Evolutionary conservation across 805 yeast species (phyloP), one percentile per base, ranked within the genome.

Genomic region (Metschnikowia shivogae): DNA sequence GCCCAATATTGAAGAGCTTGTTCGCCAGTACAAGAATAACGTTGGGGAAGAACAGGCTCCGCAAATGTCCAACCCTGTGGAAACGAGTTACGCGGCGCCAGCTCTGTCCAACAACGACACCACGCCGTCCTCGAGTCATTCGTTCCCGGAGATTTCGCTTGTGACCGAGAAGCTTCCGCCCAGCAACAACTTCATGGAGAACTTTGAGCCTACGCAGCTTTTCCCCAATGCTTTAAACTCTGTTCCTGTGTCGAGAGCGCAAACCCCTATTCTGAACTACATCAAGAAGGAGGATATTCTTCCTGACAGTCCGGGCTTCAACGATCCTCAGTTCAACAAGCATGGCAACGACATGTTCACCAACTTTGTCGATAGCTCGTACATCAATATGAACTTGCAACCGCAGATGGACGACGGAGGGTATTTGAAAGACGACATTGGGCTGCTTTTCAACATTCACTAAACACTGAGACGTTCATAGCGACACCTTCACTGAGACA

Each of bases 121-220:
- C 36, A 66, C 73, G 3, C 74, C 74, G 1, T 62, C 69, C 29
- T 65, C 72, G 5, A 54, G 61, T 10, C 60, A 60, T 31, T 67
- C 73, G 9, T 70, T 83, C 47, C 75, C 77, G 27, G 78, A 74
- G 31, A 80, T 82, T 63, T 69, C 81, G 13, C 71, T 81, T 39
- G 75, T 80, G 42, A 77, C 84, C 7, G 73, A 73, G 45, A 73
- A 68, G 47, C 65, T 78, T 46, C 71, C 84, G 17, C 68, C 76
- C 29, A 68, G 70, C 35, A 65, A 58, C 45, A 67, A 66, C 24
- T 74, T 74, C 54, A 65, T 70, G 44, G 79, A 74, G 42, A 74
- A 75, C 49, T 78, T 78, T 60, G 79, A 78, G 57, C 82, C 82
- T 13, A 70, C 80, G 12, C 82, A 77, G 49, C 67, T 78, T 50